Conservation (phyloP, 2,329 filamentous ascomycete species). For the Clathrospora elynae region DNA sequence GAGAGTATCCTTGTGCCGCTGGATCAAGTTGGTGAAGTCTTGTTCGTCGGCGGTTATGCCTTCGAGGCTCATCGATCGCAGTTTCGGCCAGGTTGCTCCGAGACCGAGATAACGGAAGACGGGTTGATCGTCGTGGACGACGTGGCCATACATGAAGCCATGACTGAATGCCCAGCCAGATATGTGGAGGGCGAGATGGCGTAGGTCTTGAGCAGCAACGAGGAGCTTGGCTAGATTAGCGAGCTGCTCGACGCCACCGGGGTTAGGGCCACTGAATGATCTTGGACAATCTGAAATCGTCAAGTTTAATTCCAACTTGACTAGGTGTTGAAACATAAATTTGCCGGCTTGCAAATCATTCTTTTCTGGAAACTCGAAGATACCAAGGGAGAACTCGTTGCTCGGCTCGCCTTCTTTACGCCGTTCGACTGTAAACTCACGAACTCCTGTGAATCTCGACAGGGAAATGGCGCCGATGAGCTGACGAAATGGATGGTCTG, state of each 20-base stretch:
- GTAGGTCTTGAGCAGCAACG: conserved; percentile 20
- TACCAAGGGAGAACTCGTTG: conserved; percentile 21
- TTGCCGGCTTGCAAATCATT: conserved; percentile 25
- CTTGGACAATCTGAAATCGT: conserved; percentile 1
- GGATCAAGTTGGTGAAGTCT: conserved; percentile 26
- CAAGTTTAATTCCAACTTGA: conserved; percentile 26
- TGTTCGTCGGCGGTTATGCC: conserved; percentile 24
- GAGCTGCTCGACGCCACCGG: too few relatives aligned
- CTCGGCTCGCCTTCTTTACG: neutral
- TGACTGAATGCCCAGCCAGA: conserved; percentile 9
- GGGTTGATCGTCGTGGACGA: neutral
- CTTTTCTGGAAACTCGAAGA: conserved; percentile 25
- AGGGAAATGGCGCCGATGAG: conserved; percentile 34
- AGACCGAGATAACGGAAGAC: conserved; percentile 24
- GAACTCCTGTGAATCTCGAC: conserved; percentile 28
- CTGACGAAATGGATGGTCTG: conserved; percentile 34
- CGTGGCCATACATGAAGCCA: conserved; percentile 10
- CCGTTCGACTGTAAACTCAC: conserved; percentile 22
- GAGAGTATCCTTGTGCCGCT: conserved; percentile 29
- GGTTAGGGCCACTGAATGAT: too few relatives aligned
- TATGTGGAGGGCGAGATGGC: conserved; percentile 25
- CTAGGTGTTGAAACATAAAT: conserved; percentile 29
- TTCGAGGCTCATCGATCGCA: conserved; percentile 29
- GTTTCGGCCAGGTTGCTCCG: conserved; percentile 26
- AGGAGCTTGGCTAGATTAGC: conserved; percentile 27